Evolutionary conservation across 176 grass and related monocot species (phyloP).

Genomic region (Cenchrus purpureus): DNA sequence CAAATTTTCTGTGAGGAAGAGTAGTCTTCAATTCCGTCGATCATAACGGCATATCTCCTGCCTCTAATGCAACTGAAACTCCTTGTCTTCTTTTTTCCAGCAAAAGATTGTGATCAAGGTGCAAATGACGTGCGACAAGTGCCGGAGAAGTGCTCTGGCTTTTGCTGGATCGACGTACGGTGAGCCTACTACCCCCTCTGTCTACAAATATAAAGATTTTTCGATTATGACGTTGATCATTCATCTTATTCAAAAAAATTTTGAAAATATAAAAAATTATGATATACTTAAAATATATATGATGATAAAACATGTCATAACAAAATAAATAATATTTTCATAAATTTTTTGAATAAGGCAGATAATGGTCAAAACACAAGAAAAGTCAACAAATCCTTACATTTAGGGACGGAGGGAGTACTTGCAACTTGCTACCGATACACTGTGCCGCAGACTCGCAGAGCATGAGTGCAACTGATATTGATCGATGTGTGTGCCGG

Average conservation of each 20-base stretch:
- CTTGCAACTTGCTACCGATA: too few species aligned
- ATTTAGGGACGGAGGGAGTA: too few species aligned
- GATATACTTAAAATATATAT: too few species aligned
- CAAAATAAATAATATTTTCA: too few species aligned
- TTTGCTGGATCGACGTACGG: conserved; percentile 46
- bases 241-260: too few species aligned
- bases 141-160: conserved; percentile 50
- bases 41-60: background rate
- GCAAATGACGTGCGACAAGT: conserved; percentile 62
- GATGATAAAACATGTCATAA: too few species aligned
- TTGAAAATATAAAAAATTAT: too few species aligned
- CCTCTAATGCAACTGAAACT: background rate
- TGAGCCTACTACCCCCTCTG: background rate
- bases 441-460: background rate
- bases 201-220: too few species aligned
- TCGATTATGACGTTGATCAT: too few species aligned
- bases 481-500: background rate
- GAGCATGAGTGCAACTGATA: background rate
- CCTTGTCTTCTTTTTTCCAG: conserved; percentile 21
- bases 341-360: too few species aligned
- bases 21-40: background rate
- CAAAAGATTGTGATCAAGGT: conserved; percentile 75
- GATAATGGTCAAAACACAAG: too few species aligned
- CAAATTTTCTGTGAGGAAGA: background rate
- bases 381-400: too few species aligned